Evolutionary conservation across 108 stramenopile genomes (phyloP).

Genomic region (Cyclotella cryptica): DNA sequence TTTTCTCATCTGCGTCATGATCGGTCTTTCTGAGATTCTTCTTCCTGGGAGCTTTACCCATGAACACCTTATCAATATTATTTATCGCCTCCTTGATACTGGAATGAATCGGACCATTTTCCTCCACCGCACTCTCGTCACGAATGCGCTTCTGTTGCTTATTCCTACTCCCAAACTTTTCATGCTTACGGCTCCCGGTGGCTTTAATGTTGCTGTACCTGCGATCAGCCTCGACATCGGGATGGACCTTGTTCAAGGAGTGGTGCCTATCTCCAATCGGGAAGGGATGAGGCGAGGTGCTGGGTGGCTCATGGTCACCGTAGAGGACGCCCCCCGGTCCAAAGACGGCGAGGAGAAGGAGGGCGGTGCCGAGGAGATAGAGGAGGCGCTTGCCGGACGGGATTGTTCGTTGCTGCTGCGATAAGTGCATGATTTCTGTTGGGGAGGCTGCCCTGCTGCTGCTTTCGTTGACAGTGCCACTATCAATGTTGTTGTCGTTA

Average conservation of each 20-base stretch:
- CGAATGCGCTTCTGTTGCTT: background rate
- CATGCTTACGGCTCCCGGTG: background rate
- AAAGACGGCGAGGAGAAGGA: no score
- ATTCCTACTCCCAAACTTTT: no score
- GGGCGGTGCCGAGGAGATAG: no score
- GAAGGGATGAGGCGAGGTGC: no score
- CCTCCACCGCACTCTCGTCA: no score
- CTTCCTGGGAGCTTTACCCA: constrained; percentile 7
- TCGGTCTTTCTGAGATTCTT: no score
- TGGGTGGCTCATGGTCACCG: no score
- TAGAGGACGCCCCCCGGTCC: no score
- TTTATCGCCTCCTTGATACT: constrained; percentile 35
- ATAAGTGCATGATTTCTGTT: background rate
- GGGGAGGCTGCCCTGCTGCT: background rate
- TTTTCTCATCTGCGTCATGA: no score
- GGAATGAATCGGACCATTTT: background rate
- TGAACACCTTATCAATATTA: constrained; percentile 40
- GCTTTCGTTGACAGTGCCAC: background rate
- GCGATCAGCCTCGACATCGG: background rate
- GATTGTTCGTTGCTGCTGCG: background rate
- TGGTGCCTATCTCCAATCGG: background rate
- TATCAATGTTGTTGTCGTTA: background rate
- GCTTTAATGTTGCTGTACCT: constrained; percentile 1
- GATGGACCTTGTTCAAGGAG: background rate
- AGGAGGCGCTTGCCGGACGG: background rate